Percentiles rank a stretch among this genome's conserved stretches.
Evolutionary conservation across 192 early-diverging fungal species (phyloP).

Genomic region (Coemansia umbellata): DNA sequence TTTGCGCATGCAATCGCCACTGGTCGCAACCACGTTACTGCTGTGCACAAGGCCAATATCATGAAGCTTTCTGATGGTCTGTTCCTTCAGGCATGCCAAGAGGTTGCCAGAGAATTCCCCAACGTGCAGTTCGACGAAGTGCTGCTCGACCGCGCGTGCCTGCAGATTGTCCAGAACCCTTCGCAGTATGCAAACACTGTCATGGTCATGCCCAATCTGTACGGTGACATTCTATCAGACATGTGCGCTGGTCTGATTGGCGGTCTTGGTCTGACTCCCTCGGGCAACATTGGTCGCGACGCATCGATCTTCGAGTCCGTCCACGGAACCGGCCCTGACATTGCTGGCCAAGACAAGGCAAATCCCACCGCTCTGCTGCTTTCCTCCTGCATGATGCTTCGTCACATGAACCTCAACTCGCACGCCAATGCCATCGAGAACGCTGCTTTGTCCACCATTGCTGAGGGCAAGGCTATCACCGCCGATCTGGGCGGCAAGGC

Average conservation of each 20-base stretch:
- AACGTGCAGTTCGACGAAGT: constrained; percentile 87
- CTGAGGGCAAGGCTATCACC: constrained; percentile 84
- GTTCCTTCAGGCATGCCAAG: constrained; percentile 88
- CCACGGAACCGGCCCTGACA: constrained; percentile 95
- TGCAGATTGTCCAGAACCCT: constrained; percentile 94
- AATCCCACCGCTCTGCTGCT: constrained; percentile 94
- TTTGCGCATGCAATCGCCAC: constrained; percentile 88
- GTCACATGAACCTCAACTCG: constrained; percentile 85
- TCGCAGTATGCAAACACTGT: constrained; percentile 84
- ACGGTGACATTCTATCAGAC: constrained; percentile 98
- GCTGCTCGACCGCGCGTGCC: constrained; percentile 91
- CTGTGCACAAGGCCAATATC: constrained; percentile 98
- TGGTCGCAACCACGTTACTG: constrained; percentile 90
- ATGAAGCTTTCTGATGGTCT: constrained; percentile 97
- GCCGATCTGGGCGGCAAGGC: constrained; percentile 87
- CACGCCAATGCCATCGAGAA: constrained; percentile 83
- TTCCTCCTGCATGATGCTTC: constrained; percentile 96
- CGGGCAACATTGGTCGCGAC: constrained; percentile 97
- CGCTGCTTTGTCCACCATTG: constrained; percentile 92
- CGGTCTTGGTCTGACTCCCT: constrained; percentile 95
- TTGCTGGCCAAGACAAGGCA: constrained; percentile 93
- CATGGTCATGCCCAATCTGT: constrained; percentile 99
- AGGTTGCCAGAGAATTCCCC: constrained; percentile 90
- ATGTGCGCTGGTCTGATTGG: constrained; percentile 98
- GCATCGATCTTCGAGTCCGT: constrained; percentile 98